Evolutionary conservation across 495 filamentous ascomycete species (phyloP), one percentile per base, ranked within the genome.

Genomic region (Daldinia decipiens): DNA sequence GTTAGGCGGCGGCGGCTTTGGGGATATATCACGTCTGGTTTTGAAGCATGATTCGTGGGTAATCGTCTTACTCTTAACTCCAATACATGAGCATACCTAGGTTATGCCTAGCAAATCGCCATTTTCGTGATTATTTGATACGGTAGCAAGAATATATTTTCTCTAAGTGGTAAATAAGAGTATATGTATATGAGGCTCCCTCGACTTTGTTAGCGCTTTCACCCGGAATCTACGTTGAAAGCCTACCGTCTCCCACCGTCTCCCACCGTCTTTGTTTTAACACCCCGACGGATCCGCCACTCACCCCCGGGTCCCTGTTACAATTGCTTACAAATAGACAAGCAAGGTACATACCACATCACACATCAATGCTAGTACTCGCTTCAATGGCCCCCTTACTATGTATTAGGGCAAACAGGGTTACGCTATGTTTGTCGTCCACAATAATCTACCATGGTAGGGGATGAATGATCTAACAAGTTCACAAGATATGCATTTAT

Each of bases 1-100:
- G 65, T 52, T 65, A 36, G 54, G 59, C 12, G 51, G 53, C 63
- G 38, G 59, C 6, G 43, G 29, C 36, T 57, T 57, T 39, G 47
- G 62, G 71, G 50, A 38, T 66, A 66, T 70, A 65, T 66, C 65
- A 56, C 39, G 61, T 73, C 62, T 69, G 60, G 32, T 61, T 65
- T 69, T 59, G 17, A 54, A 31, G 52, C 61, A 40, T 39, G 53
- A 65, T 65, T 65, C 59, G 21, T 36, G 66, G 71, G 62, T 39
- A 34, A 58, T 26, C 65, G 27, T 52, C 66, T 40, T 45, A 55
- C 40, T 36, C 34, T 36, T 36, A 13, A 36, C 34, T 38, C 53
- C 34, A 24, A 60, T 32, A 4, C 53, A 19, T 59, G 38, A 59
- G 4, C 40, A 69, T 59, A 43, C 36, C 15, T 53, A 32, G 15